These are phyloP conservation scores for Thinopyrum obtusiflorum DNA, from an alignment of 202 grass and related monocot genomes.

Conservation along the genomic window DNA sequence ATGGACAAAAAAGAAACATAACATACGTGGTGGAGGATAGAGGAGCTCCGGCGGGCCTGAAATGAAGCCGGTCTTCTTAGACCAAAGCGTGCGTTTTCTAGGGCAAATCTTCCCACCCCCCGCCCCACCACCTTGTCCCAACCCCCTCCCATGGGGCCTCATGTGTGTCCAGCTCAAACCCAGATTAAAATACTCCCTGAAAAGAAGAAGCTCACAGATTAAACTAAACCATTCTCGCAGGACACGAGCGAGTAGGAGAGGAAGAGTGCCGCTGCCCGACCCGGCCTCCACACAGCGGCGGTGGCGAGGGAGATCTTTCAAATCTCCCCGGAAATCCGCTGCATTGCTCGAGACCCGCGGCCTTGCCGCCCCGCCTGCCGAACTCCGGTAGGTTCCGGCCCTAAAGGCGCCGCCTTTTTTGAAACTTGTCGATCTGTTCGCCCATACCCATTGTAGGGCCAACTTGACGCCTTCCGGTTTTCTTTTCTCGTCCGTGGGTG, in stretches of 20 bases:
- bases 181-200: slow-evolving; percentile 11
- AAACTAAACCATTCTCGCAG: slow-evolving; percentile 11
- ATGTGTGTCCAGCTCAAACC: slow-evolving; percentile 28
- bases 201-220: neutral
- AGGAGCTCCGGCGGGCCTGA: neutral
- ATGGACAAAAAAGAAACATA: neutral
- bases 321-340: neutral
- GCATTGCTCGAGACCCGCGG: slow-evolving; percentile 17
- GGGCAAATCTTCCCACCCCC: neutral
- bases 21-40: neutral
- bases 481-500: neutral
- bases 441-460: neutral
- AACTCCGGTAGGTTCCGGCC: slow-evolving; percentile 14
- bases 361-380: neutral
- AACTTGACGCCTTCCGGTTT: neutral
- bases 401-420: slow-evolving; percentile 16
- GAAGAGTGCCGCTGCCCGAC: neutral
- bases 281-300: neutral
- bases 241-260: neutral
- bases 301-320: neutral
- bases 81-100: neutral
- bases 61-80: neutral
- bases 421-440: slow-evolving; percentile 1
- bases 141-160: neutral
- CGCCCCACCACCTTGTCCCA: neutral